Conservation (phyloP, 495 filamentous ascomycete genomes). For the Talaromyces stipitatus region DNA sequence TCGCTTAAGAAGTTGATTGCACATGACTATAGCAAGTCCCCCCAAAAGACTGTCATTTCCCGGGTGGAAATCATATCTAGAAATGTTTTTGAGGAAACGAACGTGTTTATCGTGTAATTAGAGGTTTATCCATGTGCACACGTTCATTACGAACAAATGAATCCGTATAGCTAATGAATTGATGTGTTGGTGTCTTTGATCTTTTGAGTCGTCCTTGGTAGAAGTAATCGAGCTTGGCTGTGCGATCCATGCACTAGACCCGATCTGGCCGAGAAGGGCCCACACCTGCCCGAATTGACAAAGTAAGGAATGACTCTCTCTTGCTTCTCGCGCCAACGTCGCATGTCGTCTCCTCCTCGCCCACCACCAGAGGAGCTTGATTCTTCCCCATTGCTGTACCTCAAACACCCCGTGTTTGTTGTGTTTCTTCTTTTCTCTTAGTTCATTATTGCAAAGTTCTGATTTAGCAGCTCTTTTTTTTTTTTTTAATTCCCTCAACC, state of each 20-base stretch:
- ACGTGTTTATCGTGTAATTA: conserved; percentile 2
- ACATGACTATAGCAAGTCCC: background rate
- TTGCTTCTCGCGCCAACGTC: conserved; percentile 1
- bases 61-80: background rate
- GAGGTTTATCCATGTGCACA: background rate
- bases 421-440: background rate
- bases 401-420: background rate
- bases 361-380: background rate
- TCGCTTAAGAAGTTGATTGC: conserved; percentile 56
- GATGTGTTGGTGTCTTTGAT: background rate
- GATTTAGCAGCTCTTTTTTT: background rate
- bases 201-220: background rate
- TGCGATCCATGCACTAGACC: background rate
- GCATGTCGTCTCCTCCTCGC: background rate
- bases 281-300: conserved; percentile 1
- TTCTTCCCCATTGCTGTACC: background rate
- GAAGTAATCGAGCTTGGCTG: background rate
- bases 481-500: background rate
- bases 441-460: background rate
- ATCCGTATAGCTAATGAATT: background rate
- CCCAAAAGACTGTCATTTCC: background rate
- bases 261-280: background rate
- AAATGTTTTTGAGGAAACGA: background rate
- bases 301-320: background rate
- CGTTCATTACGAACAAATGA: background rate